A percentile compares a stretch with the other conserved stretches of the same genome.
Evolutionary conservation across 1,284 basidiomycete genomes (phyloP).

Genomic region (Sanghuangporus baumii): DNA sequence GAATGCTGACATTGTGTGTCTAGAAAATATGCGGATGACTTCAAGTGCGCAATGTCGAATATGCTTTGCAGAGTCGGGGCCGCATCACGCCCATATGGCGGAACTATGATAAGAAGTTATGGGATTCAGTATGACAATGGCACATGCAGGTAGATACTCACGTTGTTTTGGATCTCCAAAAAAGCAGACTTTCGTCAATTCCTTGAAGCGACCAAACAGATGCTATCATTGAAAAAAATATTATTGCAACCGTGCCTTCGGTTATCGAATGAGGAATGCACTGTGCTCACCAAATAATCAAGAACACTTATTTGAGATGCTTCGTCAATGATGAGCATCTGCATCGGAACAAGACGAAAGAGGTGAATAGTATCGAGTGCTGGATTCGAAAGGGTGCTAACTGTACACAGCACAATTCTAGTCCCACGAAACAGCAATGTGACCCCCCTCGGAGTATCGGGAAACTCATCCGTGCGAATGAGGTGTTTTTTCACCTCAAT

Average conservation of each 20-base stretch:
- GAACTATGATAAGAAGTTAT: constrained; percentile 19
- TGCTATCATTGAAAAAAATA: constrained; percentile 22
- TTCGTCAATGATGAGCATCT: constrained; percentile 40
- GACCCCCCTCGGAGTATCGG: constrained; percentile 15
- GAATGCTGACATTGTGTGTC: constrained; percentile 37
- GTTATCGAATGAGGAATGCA: constrained; percentile 4
- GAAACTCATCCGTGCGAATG: constrained; percentile 34
- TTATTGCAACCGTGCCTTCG: neutral
- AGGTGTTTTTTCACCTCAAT: constrained; percentile 26
- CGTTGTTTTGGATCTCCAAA: constrained; percentile 45
- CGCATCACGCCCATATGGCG: constrained; percentile 39
- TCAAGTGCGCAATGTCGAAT: constrained; percentile 41
- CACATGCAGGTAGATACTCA: constrained; percentile 20
- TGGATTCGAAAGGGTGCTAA: constrained; percentile 40
- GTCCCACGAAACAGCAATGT: constrained; percentile 22
- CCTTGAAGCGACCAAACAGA: constrained; percentile 31
- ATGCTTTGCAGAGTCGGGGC: constrained; percentile 38
- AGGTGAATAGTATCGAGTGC: constrained; percentile 27
- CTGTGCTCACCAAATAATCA: constrained; percentile 35
- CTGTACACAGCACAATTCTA: constrained; percentile 35
- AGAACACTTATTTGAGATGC: constrained; percentile 42
- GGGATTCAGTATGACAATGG: neutral
- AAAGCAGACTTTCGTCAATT: constrained; percentile 34
- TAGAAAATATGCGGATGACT: constrained; percentile 31
- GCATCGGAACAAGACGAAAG: constrained; percentile 32